Evolutionary conservation across 148 eudicot genomes (phyloP), one percentile per base, ranked within the genome.

Genomic region (Fagopyrum homotropicum): DNA sequence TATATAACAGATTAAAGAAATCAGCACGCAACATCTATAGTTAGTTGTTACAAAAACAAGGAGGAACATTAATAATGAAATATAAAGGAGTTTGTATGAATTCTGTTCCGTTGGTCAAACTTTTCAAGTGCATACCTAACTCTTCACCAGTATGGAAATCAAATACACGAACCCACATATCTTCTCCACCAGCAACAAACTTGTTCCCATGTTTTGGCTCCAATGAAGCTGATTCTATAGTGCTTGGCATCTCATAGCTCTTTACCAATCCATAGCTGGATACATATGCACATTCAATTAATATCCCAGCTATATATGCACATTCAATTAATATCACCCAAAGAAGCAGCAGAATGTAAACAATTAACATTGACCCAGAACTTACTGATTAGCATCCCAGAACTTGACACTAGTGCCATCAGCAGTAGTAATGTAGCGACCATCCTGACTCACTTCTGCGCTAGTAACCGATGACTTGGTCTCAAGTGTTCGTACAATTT

Each of bases 351-450:
- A 30, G 51, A 73, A 73, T 29, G 14, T 40, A 66, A 74, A 56
- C 9, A 35, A 12, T 70, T 26, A 52, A 63, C 64, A 52, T 26
- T 19, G 70, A 76, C 19, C 5, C 6, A 45, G 30, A 44, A 75
- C 92, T 78, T 84, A 93, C 98, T 90, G 84, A 73, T 93, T 93
- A 68, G 96, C 96, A 84, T 93, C 97, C 98, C 98, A 91, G 81
- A 93, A 93, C 72, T 88, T 91, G 26, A 93, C 94, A 71, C 89
- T 88, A 14, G 87, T 84, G 29, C 98, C 98, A 82, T 93, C 97
- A 52, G 93, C 88, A 69, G 98, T 93, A 22, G 97, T 91, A 60
- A 93, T 93, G 75, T 89, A 91, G 79, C 97, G 92, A 7, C 94
- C 97, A 80, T 93, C 98, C 78, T 84, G 90, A 81, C 97, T 93